These are phyloP conservation scores for Plantago lanceolata DNA, from an alignment of 305 asterid species.

Conservation along the genomic window DNA sequence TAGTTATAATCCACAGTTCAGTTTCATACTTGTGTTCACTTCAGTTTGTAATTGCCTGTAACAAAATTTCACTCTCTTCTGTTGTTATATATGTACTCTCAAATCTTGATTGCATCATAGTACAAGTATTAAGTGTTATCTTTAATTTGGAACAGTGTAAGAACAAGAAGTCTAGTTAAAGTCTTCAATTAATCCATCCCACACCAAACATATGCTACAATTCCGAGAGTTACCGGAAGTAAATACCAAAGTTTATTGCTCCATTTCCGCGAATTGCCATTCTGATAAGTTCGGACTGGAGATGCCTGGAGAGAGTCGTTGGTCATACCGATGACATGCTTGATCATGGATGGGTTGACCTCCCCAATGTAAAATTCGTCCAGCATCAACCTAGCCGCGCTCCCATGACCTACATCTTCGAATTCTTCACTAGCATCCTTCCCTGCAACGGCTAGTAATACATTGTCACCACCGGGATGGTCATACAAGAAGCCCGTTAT, in stretches of 20 bases:
- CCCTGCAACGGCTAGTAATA: slow-evolving; percentile 48
- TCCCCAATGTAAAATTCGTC: slow-evolving; percentile 69
- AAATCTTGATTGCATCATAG: no score
- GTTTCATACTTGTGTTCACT: no score
- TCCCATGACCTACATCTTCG: slow-evolving; percentile 75
- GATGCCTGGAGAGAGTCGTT: slow-evolving; percentile 1
- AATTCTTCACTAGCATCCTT: slow-evolving; percentile 71
- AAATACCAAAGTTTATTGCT: slow-evolving; percentile 1
- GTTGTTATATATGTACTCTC: no score
- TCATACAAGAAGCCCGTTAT: slow-evolving; percentile 61
- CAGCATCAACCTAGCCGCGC: slow-evolving; percentile 70
- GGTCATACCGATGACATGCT: background rate
- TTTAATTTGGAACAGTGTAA: no score
- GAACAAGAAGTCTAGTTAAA: no score
- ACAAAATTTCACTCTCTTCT: no score
- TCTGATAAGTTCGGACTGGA: background rate
- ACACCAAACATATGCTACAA: slow-evolving; percentile 18
- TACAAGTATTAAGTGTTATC: no score
- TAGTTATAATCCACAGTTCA: no score
- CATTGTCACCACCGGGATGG: slow-evolving; percentile 80
- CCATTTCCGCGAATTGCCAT: slow-evolving; percentile 11
- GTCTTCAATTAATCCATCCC: no score
- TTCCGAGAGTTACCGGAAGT: background rate
- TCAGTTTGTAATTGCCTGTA: no score
- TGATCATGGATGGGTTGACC: slow-evolving; percentile 36